Conservation (phyloP, 202 grass and related monocot species). For the Schoenoplectus tabernaemontani region DNA sequence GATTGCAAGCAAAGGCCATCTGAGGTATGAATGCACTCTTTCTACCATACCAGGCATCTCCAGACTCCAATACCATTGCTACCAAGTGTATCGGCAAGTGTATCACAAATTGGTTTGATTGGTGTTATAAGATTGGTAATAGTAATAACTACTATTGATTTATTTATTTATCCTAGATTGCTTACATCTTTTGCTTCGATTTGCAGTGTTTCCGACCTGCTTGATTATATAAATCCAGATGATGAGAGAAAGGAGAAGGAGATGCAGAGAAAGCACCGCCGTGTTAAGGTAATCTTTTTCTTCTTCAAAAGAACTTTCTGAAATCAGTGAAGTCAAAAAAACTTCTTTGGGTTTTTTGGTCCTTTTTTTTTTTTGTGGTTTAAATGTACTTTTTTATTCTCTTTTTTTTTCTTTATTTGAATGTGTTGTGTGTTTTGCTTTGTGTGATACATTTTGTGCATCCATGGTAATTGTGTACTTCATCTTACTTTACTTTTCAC, state of each 20-base stretch:
- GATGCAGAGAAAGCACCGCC: slow-evolving; percentile 64
- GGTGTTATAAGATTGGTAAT: background rate
- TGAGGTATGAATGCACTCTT: slow-evolving; percentile 70
- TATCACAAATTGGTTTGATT: too few relatives aligned
- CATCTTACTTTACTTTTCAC: slow-evolving; percentile 47
- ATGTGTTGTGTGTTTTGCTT: background rate
- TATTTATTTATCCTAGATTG: slow-evolving; percentile 28
- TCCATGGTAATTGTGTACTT: too few relatives aligned
- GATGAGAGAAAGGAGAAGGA: slow-evolving; percentile 84
- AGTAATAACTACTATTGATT: slow-evolving; percentile 38
- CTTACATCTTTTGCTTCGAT: slow-evolving; percentile 7
- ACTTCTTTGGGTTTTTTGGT: background rate
- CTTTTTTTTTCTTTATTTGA: background rate
- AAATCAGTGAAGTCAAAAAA: background rate
- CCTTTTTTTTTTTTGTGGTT: too few relatives aligned
- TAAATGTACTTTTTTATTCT: too few relatives aligned
- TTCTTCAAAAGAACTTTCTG: background rate
- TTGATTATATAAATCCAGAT: slow-evolving; percentile 98
- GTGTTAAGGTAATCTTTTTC: slow-evolving; percentile 57
- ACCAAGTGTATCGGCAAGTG: too few relatives aligned
- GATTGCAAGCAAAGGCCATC: slow-evolving; percentile 98
- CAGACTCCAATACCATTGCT: too few relatives aligned
- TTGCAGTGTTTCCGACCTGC: slow-evolving; percentile 98
- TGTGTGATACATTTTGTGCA: slow-evolving; percentile 27
- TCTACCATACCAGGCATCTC: background rate